Evolutionary conservation across 352 stramenopile species (phyloP).

Genomic region (Pythium folliculosum): DNA sequence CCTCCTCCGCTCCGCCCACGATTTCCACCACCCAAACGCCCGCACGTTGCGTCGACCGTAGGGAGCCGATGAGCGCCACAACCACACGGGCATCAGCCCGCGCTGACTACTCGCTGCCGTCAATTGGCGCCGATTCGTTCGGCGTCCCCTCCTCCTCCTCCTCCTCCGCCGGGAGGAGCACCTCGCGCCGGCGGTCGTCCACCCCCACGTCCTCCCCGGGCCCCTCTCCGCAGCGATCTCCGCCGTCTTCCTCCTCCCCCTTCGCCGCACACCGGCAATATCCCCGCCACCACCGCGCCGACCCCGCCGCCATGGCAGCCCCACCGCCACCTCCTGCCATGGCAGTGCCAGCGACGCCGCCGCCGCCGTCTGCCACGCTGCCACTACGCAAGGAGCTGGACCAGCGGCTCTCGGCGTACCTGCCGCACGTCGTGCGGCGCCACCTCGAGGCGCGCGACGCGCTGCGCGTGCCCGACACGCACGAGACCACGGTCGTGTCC

Average conservation of each 20-base stretch:
- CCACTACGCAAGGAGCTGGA: constrained; percentile 77
- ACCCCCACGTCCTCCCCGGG: constrained; percentile 16
- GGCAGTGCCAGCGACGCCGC: no score
- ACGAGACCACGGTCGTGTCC: constrained; percentile 79
- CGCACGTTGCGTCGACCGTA: constrained; percentile 3
- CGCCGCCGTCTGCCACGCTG: constrained; percentile 1
- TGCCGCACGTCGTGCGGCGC: constrained; percentile 77
- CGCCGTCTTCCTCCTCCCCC: neutral
- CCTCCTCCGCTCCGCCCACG: neutral
- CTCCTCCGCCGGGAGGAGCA: neutral
- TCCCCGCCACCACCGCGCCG: neutral
- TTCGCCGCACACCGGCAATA: neutral
- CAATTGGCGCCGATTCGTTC: constrained; percentile 5
- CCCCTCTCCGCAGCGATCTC: constrained; percentile 5
- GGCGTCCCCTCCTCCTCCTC: neutral
- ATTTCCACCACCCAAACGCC: neutral
- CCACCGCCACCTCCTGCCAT: constrained; percentile 2
- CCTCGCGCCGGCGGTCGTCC: constrained; percentile 16
- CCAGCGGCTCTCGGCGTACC: constrained; percentile 79
- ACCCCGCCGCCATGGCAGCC: constrained; percentile 1
- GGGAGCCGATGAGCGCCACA: constrained; percentile 23
- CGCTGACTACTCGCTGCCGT: constrained; percentile 24
- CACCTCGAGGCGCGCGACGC: constrained; percentile 67
- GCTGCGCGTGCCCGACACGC: constrained; percentile 63
- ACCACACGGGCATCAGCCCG: constrained; percentile 9